Evolutionary conservation across 345 rosid species (phyloP).

Genomic region (Syzygium aqueum): DNA sequence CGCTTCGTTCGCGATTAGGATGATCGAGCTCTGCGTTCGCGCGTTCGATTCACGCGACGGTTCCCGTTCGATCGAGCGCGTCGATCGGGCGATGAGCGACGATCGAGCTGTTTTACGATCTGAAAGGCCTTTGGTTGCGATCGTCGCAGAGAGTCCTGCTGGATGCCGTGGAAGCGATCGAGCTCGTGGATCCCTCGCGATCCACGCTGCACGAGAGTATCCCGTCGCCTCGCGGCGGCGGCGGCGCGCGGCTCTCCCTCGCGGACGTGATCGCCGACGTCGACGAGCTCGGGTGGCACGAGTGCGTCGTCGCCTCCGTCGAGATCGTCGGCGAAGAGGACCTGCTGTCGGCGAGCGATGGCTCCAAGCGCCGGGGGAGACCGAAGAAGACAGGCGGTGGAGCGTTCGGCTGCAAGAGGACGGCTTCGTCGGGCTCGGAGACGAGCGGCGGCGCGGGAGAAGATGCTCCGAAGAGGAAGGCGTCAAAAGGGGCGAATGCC

Average conservation of each 20-base stretch:
- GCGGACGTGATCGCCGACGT: slow-evolving; percentile 25
- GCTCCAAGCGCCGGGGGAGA: background rate
- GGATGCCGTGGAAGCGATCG: slow-evolving; percentile 23
- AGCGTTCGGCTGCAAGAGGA: background rate
- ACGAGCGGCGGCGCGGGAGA: background rate
- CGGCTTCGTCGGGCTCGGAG: background rate
- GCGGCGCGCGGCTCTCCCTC: slow-evolving; percentile 1
- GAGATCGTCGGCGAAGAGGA: slow-evolving; percentile 9
- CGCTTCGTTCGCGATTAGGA: background rate
- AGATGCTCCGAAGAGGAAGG: background rate
- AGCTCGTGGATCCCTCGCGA: slow-evolving; percentile 38
- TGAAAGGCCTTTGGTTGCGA: no score
- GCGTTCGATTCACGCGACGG: background rate
- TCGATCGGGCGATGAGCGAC: background rate
- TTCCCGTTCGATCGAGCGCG: background rate
- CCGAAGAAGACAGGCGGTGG: background rate
- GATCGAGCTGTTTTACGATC: background rate
- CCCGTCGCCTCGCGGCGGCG: slow-evolving; percentile 1
- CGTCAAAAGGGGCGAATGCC: background rate
- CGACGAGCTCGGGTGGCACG: slow-evolving; percentile 33
- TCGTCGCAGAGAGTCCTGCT: slow-evolving; percentile 16
- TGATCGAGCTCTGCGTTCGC: background rate
- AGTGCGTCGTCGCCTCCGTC: slow-evolving; percentile 39
- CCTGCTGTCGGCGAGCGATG: background rate
- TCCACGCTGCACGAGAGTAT: slow-evolving; percentile 32